A percentile compares a stretch with the other conserved stretches of the same genome.
These are phyloP conservation scores for Sclerotinia nivalis DNA, from an alignment of 2,329 filamentous ascomycete species.

Conservation along the genomic window DNA sequence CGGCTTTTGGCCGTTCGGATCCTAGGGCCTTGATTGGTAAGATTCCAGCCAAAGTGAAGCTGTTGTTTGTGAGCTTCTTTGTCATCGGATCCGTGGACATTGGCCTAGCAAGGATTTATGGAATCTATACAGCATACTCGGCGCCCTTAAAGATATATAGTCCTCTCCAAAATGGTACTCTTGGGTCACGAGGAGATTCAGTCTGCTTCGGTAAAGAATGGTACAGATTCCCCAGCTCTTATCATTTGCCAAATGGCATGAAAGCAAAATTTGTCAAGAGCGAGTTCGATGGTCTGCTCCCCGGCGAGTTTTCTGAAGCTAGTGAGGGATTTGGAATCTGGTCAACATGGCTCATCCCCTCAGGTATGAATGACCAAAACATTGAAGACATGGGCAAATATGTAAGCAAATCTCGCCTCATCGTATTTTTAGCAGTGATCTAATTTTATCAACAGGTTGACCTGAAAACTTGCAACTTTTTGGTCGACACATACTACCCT, in stretches of 20 bases:
- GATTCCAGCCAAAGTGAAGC: conserved; percentile 74
- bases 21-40: conserved; percentile 67
- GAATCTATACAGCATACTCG: conserved; percentile 77
- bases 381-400: conserved; percentile 87
- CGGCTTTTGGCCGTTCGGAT: conserved; percentile 70
- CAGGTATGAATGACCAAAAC: conserved; percentile 91
- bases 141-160: conserved; percentile 74
- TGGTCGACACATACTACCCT: conserved; percentile 85
- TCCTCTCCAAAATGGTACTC: conserved; percentile 57
- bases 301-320: conserved; percentile 84
- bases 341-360: conserved; percentile 75
- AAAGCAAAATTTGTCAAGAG: conserved; percentile 87
- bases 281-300: conserved; percentile 84
- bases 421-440: background rate
- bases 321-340: conserved; percentile 67
- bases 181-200: conserved; percentile 62
- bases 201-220: conserved; percentile 96
- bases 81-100: conserved; percentile 65
- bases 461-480: conserved; percentile 72
- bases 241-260: conserved; percentile 81
- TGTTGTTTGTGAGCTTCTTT: conserved; percentile 60
- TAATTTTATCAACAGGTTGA: conserved; percentile 52
- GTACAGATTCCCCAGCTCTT: conserved; percentile 96
- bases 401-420: conserved; percentile 48
- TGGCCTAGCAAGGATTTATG: conserved; percentile 70